phyloP scores from a whole-genome alignment of 192 early-diverging fungal genomes.

The Geranomyces michiganensis region DNA sequence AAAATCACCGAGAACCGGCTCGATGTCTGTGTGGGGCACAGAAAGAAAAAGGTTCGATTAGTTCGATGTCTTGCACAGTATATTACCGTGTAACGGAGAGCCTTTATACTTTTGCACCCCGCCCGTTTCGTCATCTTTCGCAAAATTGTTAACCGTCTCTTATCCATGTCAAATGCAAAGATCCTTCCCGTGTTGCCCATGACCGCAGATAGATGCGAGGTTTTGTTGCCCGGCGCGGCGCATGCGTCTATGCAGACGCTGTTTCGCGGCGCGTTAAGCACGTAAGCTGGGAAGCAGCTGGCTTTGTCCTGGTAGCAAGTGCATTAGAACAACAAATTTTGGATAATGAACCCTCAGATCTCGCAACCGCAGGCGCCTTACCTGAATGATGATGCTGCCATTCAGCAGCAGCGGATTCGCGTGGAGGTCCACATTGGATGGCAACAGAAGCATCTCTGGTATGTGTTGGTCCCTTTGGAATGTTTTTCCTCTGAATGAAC shows the following conservation, averaged over 20 bases:
- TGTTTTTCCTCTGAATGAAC: conserved; percentile 27
- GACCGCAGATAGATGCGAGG: conserved; percentile 86
- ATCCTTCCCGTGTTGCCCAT: conserved; percentile 87
- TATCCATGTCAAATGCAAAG: conserved; percentile 90
- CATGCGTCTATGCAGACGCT: conserved; percentile 88
- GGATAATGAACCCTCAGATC: neutral
- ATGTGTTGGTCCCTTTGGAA: conserved; percentile 72
- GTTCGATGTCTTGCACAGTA: neutral
- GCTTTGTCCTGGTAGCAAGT: conserved; percentile 74
- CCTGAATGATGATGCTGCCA: conserved; percentile 86
- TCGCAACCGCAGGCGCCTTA: conserved; percentile 29
- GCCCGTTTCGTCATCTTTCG: conserved; percentile 74
- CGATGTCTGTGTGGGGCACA: conserved; percentile 59
- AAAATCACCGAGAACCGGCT: conserved; percentile 70
- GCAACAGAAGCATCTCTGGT: conserved; percentile 81
- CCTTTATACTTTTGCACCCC: conserved; percentile 71
- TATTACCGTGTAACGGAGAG: neutral
- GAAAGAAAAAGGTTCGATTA: neutral
- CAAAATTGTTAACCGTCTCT: conserved; percentile 71
- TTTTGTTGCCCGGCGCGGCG: conserved; percentile 97
- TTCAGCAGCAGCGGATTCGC: conserved; percentile 71
- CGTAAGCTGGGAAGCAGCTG: conserved; percentile 90
- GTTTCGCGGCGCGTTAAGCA: conserved; percentile 62
- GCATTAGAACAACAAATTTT: neutral
- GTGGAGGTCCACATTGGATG: conserved; percentile 87